phyloP scores from a whole-genome alignment of 139 green algal species.

The Micractinium sp. region DNA sequence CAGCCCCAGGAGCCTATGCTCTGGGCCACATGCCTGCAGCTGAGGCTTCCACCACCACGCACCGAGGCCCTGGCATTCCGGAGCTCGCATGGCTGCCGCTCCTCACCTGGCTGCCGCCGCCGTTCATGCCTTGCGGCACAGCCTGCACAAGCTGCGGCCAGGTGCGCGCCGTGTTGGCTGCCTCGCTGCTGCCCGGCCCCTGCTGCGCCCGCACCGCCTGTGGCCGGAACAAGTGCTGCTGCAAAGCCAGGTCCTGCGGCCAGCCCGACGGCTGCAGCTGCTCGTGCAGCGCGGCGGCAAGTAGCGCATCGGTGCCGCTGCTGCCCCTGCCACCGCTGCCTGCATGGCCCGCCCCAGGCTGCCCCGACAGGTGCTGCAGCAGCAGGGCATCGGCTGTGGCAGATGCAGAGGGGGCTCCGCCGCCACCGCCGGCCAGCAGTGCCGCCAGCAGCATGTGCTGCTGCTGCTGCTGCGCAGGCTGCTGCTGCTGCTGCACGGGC shows the following conservation, averaged over 20 bases:
- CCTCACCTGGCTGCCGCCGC: conserved; percentile 1
- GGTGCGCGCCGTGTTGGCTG: not conserved
- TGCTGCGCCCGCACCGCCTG: not conserved
- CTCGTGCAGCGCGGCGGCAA: not conserved
- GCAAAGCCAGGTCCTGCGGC: not conserved
- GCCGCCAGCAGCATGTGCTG: not conserved
- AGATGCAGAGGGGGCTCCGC: not conserved
- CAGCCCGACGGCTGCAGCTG: not conserved
- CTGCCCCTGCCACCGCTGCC: not conserved
- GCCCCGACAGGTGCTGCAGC: not conserved
- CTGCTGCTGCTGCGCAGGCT: not conserved
- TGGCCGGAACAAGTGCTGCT: conserved; percentile 4
- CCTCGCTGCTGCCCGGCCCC: not conserved
- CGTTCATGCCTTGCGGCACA: not conserved
- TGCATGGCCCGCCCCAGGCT: not conserved
- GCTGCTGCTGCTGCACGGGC: not conserved
- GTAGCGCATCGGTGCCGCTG: not conserved
- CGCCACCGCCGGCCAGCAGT: not conserved
- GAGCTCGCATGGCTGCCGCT: not conserved
- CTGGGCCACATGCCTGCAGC: too few species aligned
- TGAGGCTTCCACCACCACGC: not conserved
- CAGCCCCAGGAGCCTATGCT: too few species aligned
- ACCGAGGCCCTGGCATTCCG: not conserved
- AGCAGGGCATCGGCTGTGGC: not conserved
- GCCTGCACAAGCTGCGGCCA: conserved; percentile 1